Percentiles rank a stretch among this genome's conserved stretches.
These are phyloP conservation scores for Gnomoniopsis sp. DNA, from an alignment of 2,329 filamentous ascomycete genomes.

Conservation along the genomic window DNA sequence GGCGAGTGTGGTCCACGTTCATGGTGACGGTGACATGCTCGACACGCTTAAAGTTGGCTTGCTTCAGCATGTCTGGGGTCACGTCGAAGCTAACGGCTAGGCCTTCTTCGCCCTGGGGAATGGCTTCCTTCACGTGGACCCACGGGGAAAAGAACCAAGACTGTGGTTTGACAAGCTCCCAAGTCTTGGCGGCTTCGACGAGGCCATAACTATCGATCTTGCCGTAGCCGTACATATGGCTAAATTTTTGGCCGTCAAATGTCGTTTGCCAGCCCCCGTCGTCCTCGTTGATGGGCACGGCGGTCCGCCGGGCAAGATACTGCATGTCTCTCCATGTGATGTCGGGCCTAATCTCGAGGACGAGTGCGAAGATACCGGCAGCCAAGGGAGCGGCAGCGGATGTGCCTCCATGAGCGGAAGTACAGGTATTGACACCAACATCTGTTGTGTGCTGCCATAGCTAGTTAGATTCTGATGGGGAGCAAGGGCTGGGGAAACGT, in stretches of 20 bases:
- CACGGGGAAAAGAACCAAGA: conserved; percentile 93
- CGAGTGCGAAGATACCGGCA: conserved; percentile 87
- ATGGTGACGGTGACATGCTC: conserved; percentile 98
- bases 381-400: conserved; percentile 92
- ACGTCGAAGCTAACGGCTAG: conserved; percentile 78
- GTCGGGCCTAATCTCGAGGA: conserved; percentile 79
- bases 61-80: conserved; percentile 73
- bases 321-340: conserved; percentile 93
- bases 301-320: conserved; percentile 82
- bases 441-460: conserved; percentile 77
- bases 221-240: conserved; percentile 92
- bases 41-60: conserved; percentile 78
- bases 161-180: conserved; percentile 88
- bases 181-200: conserved; percentile 81
- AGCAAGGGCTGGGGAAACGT: background rate
- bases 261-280: conserved; percentile 77
- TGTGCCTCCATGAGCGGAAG: conserved; percentile 82
- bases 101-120: conserved; percentile 82
- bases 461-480: conserved; percentile 20
- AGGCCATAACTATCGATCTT: conserved; percentile 87
- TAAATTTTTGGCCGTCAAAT: conserved; percentile 78
- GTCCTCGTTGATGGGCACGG: conserved; percentile 73
- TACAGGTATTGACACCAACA: conserved; percentile 79
- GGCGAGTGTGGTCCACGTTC: conserved; percentile 84
- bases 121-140: conserved; percentile 80